Evolutionary conservation across 805 yeast species (phyloP), one percentile per base, ranked within the genome.

Genomic region (Hyphopichia homilentoma): DNA sequence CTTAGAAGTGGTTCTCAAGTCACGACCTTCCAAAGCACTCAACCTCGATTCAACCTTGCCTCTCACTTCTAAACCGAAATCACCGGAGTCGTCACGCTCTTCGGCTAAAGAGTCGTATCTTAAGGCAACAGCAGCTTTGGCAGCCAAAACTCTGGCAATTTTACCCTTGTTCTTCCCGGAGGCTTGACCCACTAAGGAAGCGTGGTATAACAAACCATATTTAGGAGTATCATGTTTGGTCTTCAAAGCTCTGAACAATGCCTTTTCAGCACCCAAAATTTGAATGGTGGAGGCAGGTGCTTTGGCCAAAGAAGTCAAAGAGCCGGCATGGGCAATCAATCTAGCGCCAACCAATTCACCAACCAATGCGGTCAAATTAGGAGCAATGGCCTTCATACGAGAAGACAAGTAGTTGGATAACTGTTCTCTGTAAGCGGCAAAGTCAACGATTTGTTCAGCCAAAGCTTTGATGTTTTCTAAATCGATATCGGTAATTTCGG

Each of bases 331-430:
- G 26, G 98, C 93, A 60, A 93, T 93, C 59, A 93, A 77, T 69
- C 98, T 80, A 40, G 98, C 98, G 66, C 98, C 98, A 30, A 93
- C 95, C 48, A 93, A 79, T 71, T 93, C 98, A 57, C 98, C 98
- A 43, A 93, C 95, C 50, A 93, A 76, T 30, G 93, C 82, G 31
- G 97, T 88, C 59, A 90, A 75, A 65, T 93, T 93, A 59, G 98
- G 98, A 43, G 98, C 98, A 70, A 93, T 90, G 32, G 97, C 97
- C 68, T 86, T 88, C 98, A 93, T 93, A 72, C 97, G 84, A 39
- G 95, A 76, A 25, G 85, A 75, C 53, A 93, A 73, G 63, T 93
- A 93, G 69, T 84, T 84, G 38, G 95, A 84, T 50, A 93, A 73
- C 66, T 88, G 95, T 70, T 89, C 97, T 71, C 98, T 82, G 78